Conservation (phyloP, 78 protist species). For the Chrysochromulina parva region DNA sequence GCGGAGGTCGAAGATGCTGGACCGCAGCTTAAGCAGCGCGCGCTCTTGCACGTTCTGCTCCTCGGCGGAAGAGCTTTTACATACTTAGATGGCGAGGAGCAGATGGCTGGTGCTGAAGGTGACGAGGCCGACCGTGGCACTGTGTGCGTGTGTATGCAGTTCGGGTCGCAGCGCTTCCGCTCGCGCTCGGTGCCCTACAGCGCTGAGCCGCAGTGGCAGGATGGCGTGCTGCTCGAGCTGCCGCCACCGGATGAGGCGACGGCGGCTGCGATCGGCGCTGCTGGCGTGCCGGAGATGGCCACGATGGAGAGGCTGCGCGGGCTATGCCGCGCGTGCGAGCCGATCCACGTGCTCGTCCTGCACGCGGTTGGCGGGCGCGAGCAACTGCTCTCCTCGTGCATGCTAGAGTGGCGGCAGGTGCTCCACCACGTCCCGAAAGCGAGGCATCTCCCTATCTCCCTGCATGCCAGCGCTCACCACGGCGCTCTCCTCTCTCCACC, state of each 20-base stretch:
- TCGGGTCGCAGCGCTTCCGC: not conserved
- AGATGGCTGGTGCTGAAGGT: not conserved
- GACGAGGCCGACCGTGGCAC: not conserved
- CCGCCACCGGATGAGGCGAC: not conserved
- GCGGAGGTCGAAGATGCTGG: no score
- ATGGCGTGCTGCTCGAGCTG: not conserved
- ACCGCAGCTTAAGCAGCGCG: not conserved
- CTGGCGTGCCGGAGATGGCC: no score
- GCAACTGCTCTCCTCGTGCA: not conserved
- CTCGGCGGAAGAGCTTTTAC: not conserved
- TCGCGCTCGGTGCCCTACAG: not conserved
- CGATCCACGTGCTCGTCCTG: not conserved
- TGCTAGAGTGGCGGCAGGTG: conserved; percentile 37
- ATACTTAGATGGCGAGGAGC: no score
- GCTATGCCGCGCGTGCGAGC: not conserved
- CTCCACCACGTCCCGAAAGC: not conserved
- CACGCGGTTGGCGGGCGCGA: not conserved
- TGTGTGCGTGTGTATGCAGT: not conserved
- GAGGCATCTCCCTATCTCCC: no score
- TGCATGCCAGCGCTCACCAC: no score
- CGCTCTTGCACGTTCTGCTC: not conserved
- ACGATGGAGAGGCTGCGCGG: no score
- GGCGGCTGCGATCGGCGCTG: not conserved
- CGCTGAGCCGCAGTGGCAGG: not conserved
- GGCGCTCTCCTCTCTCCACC: no score